Evolutionary conservation across 257 asterid species (phyloP).

Genomic region (Knoxia roxburghii): DNA sequence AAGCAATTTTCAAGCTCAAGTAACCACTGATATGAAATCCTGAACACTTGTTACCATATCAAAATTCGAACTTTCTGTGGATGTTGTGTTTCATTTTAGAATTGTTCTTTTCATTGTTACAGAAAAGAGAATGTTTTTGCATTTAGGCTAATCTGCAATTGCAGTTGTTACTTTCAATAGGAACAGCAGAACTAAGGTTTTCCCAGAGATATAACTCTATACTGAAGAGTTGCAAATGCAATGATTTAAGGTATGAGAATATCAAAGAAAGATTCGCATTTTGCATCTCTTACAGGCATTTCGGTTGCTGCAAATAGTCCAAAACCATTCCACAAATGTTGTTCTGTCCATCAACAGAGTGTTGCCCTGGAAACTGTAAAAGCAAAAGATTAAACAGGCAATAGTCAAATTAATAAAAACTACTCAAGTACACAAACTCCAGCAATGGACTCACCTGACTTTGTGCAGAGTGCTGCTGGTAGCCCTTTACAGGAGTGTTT

Average conservation of each 20-base stretch:
- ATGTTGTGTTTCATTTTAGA: background rate
- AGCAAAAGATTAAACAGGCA: slow-evolving; percentile 13
- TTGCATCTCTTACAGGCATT: slow-evolving; percentile 52
- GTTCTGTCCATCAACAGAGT: slow-evolving; percentile 34
- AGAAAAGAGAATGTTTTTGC: background rate
- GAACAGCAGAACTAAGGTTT: too few relatives aligned
- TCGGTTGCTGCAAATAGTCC: slow-evolving; percentile 61
- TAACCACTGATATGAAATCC: background rate
- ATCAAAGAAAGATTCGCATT: too few relatives aligned
- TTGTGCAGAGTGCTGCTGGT: too few relatives aligned
- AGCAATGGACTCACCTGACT: slow-evolving; percentile 37
- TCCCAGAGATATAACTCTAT: background rate
- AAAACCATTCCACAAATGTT: slow-evolving; percentile 40
- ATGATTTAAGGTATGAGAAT: too few relatives aligned
- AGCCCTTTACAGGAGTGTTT: slow-evolving; percentile 59
- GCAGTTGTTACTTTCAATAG: too few relatives aligned
- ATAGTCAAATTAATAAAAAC: slow-evolving; percentile 1
- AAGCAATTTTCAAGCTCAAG: background rate
- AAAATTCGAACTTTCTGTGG: too few relatives aligned
- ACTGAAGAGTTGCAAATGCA: slow-evolving; percentile 3
- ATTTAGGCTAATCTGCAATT: background rate
- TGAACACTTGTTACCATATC: background rate
- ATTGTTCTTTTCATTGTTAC: background rate
- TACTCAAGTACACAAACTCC: background rate
- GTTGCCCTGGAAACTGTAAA: slow-evolving; percentile 50